Base-by-base conservation (phyloP, 805 yeast genomes). In the Maudiozyma bulderi region DNA sequence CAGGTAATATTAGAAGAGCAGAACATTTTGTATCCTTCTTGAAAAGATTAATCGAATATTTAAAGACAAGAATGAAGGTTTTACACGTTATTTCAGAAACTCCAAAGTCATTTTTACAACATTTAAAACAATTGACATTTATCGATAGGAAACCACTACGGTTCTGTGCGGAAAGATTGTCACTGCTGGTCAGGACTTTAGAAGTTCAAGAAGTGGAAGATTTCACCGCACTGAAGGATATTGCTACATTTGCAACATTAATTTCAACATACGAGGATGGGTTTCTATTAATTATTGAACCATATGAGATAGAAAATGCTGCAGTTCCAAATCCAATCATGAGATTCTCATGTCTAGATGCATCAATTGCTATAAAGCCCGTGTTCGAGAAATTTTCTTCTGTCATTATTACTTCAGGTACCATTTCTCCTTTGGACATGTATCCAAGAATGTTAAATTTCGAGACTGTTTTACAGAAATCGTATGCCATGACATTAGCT, bases 371-470 rank as follows among this genome's bases (percentile, higher is more conserved):
- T 3, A 93, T 93, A 55, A 93, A 89, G 62, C 99, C 99, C 0
- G 89, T 93, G 0, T 91, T 93, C 71, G 99, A 93, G 46, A 76
- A 90, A 51, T 93, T 91, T 60, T 82, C 87, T 7, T 84, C 96
- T 0, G 95, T 93, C 9, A 84, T 93, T 52, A 93, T 93, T 52
- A 93, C 99, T 0, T 87, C 96, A 0, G 99, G 99, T 56, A 93
- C 99, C 13, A 93, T 93, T 44, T 91, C 98, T 0, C 99, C 99
- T 1, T 77, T 93, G 64, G 98, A 93, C 61, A 93, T 93, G 99
- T 93, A 93, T 64, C 99, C 99, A 6, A 83, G 87, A 58, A 91
- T 91, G 98, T 72, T 91, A 52, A 86, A 89, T 61, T 91, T 93
- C 67, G 89, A 86, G 47, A 90, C 98, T 0, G 95, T 90, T 3